Base-by-base conservation (phyloP, 208 protist species). In the Acanthamoeba royreba region DNA sequence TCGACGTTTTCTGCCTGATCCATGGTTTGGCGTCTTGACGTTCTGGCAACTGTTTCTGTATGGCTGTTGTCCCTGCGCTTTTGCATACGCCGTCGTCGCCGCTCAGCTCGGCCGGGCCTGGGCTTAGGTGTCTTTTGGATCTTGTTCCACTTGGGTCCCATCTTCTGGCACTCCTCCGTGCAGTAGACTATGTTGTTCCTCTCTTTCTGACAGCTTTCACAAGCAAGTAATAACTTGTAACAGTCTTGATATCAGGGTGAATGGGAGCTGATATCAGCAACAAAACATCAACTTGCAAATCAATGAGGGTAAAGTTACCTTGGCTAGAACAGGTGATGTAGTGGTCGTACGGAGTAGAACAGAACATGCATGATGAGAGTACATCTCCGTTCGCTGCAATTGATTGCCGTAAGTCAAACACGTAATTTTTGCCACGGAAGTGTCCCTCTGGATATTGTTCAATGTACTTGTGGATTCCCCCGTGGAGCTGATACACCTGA, bases 361-460 rank as follows among this genome's bases (percentile, higher is more conserved):
- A 88, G 25, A 88, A 61, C 46, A 15, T 17, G 79, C 79, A 88
- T 5, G 47, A 43, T 4, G 31, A 31, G 11, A 88, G 45, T 46
- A 93, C 90, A 61, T 89, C 69, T 8, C 25, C 74, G 46, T 88
- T 94, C 4, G 92, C 69, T 13, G 72, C 52, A 13, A 94, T 72
- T 5, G 92, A 49, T 83, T 90, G 74, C 22, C 92, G 31, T 28
- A 77, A 28, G 58, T 94, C 92, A 46, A 94, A 94, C 28, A 94
- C 92, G 52, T 92, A 94, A 28, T 92, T 69, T 49, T 94, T 93
- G 40, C 91, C 91, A 5, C 69, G 55, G 42, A 88, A 93, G 42
- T 66, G 77, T 7, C 91, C 91, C 17, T 74, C 47, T 4, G 91
- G 91, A 28, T 77, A 93, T 22, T 86, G 22, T 86, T 93, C 91